Conservation (phyloP, 768 basidiomycete genomes). For the Sarcodon sp. region DNA sequence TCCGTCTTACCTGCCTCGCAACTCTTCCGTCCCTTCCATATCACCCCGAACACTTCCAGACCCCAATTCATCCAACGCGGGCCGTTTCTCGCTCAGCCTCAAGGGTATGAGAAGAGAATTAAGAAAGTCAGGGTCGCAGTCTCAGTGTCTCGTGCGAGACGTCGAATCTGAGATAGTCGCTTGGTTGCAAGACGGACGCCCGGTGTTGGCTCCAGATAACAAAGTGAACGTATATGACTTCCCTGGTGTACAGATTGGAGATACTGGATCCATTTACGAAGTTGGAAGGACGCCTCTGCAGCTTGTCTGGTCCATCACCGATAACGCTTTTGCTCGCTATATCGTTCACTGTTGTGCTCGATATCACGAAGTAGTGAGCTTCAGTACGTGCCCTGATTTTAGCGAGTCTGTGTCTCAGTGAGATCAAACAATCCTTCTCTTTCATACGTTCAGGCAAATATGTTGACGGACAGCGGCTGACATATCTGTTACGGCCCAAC, state of each 20-base stretch:
- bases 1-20: conserved; percentile 57
- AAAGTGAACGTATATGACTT: conserved; percentile 13
- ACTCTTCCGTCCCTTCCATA: conserved; percentile 34
- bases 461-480: conserved; percentile 42
- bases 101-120: conserved; percentile 65
- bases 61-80: conserved; percentile 49
- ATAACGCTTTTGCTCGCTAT: conserved; percentile 68
- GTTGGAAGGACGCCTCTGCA: conserved; percentile 51
- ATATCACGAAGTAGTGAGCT: conserved; percentile 70
- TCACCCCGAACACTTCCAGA: conserved; percentile 25
- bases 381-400: conserved; percentile 39
- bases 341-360: conserved; percentile 76
- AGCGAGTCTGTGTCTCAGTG: background rate
- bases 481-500: conserved; percentile 74
- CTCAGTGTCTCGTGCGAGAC: conserved; percentile 50
- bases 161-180: conserved; percentile 48
- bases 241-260: conserved; percentile 36
- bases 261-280: conserved; percentile 45
- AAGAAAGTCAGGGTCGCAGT: conserved; percentile 44
- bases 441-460: conserved; percentile 34
- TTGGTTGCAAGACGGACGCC: conserved; percentile 52
- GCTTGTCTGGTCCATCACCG: conserved; percentile 60
- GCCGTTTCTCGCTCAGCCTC: conserved; percentile 63
- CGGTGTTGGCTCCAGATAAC: conserved; percentile 38
- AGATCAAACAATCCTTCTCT: background rate